A percentile compares a stretch with the other conserved stretches of the same genome.
These are phyloP conservation scores for Penicillium riverlandense DNA, from an alignment of 495 filamentous ascomycete genomes.

Conservation along the genomic window DNA sequence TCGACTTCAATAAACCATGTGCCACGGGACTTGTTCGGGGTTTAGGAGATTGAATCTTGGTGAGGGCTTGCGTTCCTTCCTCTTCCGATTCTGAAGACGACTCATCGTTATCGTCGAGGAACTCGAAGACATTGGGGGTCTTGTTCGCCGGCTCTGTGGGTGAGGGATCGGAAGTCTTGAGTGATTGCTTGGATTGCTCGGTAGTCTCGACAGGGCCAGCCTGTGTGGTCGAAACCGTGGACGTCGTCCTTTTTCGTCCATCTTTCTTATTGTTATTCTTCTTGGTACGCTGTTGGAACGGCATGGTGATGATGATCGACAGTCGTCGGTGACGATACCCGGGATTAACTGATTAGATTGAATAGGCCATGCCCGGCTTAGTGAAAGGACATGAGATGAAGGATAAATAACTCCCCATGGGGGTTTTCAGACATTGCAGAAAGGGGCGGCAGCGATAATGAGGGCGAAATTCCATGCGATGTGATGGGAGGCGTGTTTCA, in stretches of 20 bases:
- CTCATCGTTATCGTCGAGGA: slow-evolving; percentile 24
- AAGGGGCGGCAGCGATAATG: background rate
- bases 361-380: slow-evolving; percentile 11
- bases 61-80: slow-evolving; percentile 2
- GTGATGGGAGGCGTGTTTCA: too few species aligned
- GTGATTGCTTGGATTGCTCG: too few species aligned
- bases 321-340: slow-evolving; percentile 6
- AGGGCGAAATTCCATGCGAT: too few species aligned
- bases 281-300: slow-evolving; percentile 22
- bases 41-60: slow-evolving; percentile 17
- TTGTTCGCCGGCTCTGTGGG: slow-evolving; percentile 13
- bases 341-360: background rate
- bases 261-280: slow-evolving; percentile 30
- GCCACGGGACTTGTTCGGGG: slow-evolving; percentile 11
- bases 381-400: slow-evolving; percentile 12
- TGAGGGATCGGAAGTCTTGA: too few species aligned
- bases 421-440: slow-evolving; percentile 12
- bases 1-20: slow-evolving; percentile 9
- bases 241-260: slow-evolving; percentile 21
- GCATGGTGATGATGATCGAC: slow-evolving; percentile 22
- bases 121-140: slow-evolving; percentile 37
- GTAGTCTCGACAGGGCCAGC: background rate
- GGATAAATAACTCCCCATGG: background rate
- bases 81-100: slow-evolving; percentile 11
- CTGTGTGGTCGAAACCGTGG: slow-evolving; percentile 18